Base-by-base conservation (phyloP, 345 rosid genomes). In the Brassica rapa region DNA sequence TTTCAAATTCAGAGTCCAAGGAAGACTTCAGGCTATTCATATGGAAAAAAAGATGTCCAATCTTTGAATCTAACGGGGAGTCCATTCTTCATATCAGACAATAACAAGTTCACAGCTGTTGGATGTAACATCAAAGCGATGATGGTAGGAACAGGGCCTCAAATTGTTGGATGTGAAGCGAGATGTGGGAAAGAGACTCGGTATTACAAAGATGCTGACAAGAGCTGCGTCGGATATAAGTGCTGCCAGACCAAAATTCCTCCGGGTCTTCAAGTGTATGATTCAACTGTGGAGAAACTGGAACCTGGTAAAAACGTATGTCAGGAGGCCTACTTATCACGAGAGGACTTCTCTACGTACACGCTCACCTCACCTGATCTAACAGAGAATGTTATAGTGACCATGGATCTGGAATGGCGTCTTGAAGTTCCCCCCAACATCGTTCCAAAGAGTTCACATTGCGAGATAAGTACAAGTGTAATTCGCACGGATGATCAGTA, bases 171-270 rank as follows among this genome's bases (percentile, higher is more conserved):
- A 11, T 81, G 88, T 62, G 29, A 82, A 75, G 79, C 88, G 1
- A 1, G 68, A 43, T 87, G 88, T 61, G 39, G 60, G 56, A 65
- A 23, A 5, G 23, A 53, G 23, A 53, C 3, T 53, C 24, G 59
- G 24, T 53, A 15, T 53, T 53, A 53, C 59, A 53, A 53, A 53
- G 59, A 53, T 53, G 59, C 59, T 53, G 59, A 53, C 59, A 53
- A 53, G 59, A 53, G 59, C 59, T 53, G 59, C 16, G 59, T 53
- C 24, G 59, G 86, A 5, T n/a, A 82, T 2, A 84, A 83, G 12
- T 87, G 88, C 53, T 87, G 90, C 62, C 83, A 86, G 27, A 77
- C 73, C 2, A 0, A 32, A 0, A 74, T 85, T 64, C 83, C 87
- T 0, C 4, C 56, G 27, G 62, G 32, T 23, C 71, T 71, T 84